Evolutionary conservation across 2,329 filamentous ascomycete species (phyloP).

Genomic region (Fusarium phyllophilum): DNA sequence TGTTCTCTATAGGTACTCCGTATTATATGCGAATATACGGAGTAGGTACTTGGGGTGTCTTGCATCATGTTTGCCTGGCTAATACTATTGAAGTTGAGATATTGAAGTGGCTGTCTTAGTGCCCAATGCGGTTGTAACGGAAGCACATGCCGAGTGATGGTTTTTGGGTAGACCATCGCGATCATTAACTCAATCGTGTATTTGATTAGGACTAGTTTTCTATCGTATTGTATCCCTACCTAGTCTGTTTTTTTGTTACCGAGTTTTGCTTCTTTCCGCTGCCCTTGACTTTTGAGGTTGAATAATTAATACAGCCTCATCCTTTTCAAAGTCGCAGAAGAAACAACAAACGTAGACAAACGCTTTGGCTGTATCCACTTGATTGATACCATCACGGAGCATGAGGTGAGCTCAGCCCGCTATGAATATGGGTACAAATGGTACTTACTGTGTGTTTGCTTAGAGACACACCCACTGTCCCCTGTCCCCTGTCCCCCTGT

Average conservation of each 20-base stretch:
- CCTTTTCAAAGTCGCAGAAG: background rate
- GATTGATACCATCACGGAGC: slow-evolving; percentile 14
- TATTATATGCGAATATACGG: background rate
- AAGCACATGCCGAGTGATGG: slow-evolving; percentile 1
- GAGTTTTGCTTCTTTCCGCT: background rate
- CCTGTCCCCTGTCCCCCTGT: background rate
- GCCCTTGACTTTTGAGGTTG: background rate
- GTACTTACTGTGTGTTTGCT: background rate
- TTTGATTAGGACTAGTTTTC: background rate
- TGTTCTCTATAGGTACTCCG: background rate
- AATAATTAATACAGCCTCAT: slow-evolving; percentile 3
- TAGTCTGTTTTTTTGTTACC: background rate
- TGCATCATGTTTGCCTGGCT: background rate
- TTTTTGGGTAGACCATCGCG: background rate
- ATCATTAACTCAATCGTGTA: slow-evolving; percentile 4
- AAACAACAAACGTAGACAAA: slow-evolving; percentile 23
- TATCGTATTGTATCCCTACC: slow-evolving; percentile 6
- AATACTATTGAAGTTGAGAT: background rate
- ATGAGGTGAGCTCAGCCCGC: background rate
- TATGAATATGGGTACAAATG: background rate
- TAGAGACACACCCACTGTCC: slow-evolving; percentile 1
- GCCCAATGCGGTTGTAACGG: background rate
- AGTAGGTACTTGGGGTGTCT: background rate
- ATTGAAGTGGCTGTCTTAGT: background rate
- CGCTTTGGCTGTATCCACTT: slow-evolving; percentile 21